A percentile compares a stretch with the other conserved stretches of the same genome.
Conservation (phyloP, 768 basidiomycete species). For the Exidia glandulosa region DNA sequence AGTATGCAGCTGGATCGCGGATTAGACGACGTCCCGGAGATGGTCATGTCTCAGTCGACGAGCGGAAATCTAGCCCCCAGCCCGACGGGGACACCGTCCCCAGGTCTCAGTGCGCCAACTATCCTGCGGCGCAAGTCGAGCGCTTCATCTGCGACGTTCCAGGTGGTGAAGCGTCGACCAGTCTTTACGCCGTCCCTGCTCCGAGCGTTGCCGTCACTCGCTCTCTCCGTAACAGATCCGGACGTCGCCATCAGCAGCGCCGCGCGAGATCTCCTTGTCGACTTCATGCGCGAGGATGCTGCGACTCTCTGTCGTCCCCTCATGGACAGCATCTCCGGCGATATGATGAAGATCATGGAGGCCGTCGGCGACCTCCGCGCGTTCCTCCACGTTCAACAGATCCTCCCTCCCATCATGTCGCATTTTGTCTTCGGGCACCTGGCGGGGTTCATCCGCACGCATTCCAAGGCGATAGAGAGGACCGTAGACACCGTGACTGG, state of each 20-base stretch:
- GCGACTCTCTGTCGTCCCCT: conserved; percentile 50
- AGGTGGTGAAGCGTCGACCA: conserved; percentile 44
- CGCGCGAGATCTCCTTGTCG: conserved; percentile 46
- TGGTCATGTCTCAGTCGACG: neutral
- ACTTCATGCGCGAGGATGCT: conserved; percentile 68
- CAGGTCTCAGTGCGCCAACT: conserved; percentile 10
- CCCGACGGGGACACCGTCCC: conserved; percentile 17
- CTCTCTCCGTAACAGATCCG: conserved; percentile 39
- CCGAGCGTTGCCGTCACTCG: conserved; percentile 42
- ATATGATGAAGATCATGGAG: conserved; percentile 32
- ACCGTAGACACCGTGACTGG: conserved; percentile 33
- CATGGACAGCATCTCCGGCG: conserved; percentile 46
- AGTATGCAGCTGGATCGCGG: conserved; percentile 39
- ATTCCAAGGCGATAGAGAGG: conserved; percentile 26
- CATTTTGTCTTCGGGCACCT: conserved; percentile 63
- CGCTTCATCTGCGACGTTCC: conserved; percentile 18
- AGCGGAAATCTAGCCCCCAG: conserved; percentile 12
- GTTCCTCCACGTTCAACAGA: conserved; percentile 43
- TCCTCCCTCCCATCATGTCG: conserved; percentile 51
- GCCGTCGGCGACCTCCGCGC: conserved; percentile 45
- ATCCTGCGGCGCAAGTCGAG: conserved; percentile 50
- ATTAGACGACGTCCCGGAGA: conserved; percentile 24
- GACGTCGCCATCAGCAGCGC: conserved; percentile 43
- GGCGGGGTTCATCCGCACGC: conserved; percentile 41
- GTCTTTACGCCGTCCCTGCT: conserved; percentile 57